phyloP scores from a whole-genome alignment of 129 eudicot genomes.

The Tagetes patula region DNA sequence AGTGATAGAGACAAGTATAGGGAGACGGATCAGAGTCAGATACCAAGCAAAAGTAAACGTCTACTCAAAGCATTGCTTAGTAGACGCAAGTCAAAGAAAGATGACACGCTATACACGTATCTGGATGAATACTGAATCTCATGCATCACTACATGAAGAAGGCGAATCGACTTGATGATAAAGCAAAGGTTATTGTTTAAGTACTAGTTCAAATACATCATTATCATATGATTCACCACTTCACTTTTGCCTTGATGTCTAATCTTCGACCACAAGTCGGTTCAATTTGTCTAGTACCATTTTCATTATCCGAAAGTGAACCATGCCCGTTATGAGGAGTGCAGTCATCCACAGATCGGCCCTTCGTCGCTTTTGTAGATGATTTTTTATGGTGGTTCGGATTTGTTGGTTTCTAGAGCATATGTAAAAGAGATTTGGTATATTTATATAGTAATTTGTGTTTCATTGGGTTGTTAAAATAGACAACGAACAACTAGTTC shows the following conservation, averaged over 20 bases:
- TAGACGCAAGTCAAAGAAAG: constrained; percentile 84
- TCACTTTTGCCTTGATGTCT: not conserved
- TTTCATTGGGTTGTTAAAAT: not conserved
- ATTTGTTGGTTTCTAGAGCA: not conserved
- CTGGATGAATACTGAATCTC: constrained; percentile 74
- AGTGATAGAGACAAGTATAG: constrained; percentile 48
- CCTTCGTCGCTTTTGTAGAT: constrained; percentile 4
- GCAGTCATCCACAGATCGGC: not conserved
- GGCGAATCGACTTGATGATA: not conserved
- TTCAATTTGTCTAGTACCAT: not conserved
- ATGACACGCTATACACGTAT: constrained; percentile 73
- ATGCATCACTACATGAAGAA: not conserved
- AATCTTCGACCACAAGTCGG: not conserved
- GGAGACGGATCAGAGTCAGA: constrained; percentile 54
- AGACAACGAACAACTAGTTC: not conserved
- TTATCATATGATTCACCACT: constrained; percentile 20
- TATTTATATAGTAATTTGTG: not conserved
- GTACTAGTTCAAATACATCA: not conserved
- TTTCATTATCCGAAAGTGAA: not conserved
- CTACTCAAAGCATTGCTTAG: constrained; percentile 89
- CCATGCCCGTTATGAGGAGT: not conserved
- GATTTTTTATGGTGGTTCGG: constrained; percentile 10
- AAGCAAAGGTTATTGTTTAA: not conserved
- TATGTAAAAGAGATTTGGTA: not conserved
- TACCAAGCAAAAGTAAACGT: constrained; percentile 93